Evolutionary conservation across 495 filamentous ascomycete genomes (phyloP).

Genomic region (Aspergillus nidulans): DNA sequence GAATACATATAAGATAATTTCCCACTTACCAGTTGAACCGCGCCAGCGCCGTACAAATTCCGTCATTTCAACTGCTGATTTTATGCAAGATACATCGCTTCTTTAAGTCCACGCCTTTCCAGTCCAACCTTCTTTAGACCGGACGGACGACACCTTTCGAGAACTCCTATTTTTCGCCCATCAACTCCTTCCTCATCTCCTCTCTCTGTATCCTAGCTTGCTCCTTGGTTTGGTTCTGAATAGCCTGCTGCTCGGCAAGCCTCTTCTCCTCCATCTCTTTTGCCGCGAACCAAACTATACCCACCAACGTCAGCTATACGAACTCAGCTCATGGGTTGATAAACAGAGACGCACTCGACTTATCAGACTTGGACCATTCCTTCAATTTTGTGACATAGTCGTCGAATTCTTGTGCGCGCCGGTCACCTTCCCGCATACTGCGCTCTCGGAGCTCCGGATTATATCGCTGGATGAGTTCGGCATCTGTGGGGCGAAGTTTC

Average conservation of each 20-base stretch:
- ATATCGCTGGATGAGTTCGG: constrained; percentile 88
- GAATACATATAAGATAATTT: not conserved
- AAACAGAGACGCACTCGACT: constrained; percentile 58
- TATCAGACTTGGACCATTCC: constrained; percentile 84
- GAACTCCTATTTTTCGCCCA: constrained; percentile 33
- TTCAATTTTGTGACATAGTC: constrained; percentile 79
- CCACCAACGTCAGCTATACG: constrained; percentile 13
- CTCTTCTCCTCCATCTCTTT: constrained; percentile 57
- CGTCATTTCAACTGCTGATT: not conserved
- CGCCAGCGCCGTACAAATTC: constrained; percentile 3
- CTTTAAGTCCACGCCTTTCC: not conserved
- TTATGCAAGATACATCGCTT: not conserved
- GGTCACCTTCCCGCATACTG: constrained; percentile 67
- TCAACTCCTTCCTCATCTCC: constrained; percentile 51
- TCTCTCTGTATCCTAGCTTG: constrained; percentile 50
- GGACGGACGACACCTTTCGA: not conserved
- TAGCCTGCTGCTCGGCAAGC: constrained; percentile 31
- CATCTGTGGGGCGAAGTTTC: constrained; percentile 79
- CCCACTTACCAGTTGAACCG: not conserved
- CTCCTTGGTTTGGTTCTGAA: constrained; percentile 49
- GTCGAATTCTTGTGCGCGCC: constrained; percentile 77
- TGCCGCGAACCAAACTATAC: constrained; percentile 68
- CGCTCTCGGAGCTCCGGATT: constrained; percentile 88
- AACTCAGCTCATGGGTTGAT: not conserved
- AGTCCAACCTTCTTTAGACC: not conserved